Evolutionary conservation across 2,329 filamentous ascomycete genomes (phyloP).

Genomic region (Neonectria faginata): DNA sequence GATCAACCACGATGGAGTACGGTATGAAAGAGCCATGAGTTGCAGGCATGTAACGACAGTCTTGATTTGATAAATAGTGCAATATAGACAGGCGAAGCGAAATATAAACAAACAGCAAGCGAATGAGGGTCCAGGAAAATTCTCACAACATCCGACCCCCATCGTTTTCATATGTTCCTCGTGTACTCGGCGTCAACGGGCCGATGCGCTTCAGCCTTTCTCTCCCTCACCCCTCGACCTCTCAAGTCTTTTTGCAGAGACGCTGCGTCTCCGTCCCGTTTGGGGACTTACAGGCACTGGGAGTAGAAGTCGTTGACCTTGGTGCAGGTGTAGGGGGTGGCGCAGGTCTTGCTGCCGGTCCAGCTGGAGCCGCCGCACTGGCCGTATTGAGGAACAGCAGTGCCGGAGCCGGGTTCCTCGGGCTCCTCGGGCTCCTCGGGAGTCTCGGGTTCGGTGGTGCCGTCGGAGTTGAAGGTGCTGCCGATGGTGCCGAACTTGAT

Average conservation of each 20-base stretch:
- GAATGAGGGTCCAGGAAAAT: constrained; percentile 1
- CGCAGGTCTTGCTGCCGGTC: constrained; percentile 52
- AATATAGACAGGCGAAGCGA: constrained; percentile 24
- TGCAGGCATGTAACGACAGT: constrained; percentile 10
- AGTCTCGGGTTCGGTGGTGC: constrained; percentile 1
- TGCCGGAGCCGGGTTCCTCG: constrained; percentile 28
- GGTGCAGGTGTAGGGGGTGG: constrained; percentile 51
- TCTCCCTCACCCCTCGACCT: background rate
- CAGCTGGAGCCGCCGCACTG: constrained; percentile 55
- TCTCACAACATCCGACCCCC: background rate
- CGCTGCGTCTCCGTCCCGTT: too few relatives aligned
- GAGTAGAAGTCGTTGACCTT: constrained; percentile 55
- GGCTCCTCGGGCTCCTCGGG: constrained; percentile 12
- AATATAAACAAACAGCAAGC: constrained; percentile 9
- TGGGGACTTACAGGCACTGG: constrained; percentile 53
- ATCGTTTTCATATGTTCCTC: background rate
- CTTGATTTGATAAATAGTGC: constrained; percentile 8
- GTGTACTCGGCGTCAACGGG: background rate
- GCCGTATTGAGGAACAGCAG: constrained; percentile 46
- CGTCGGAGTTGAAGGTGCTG: constrained; percentile 58
- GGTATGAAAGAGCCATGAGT: background rate
- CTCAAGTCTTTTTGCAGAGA: background rate
- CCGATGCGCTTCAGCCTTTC: background rate
- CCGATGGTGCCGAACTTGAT: constrained; percentile 68
- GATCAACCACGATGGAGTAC: background rate